Evolutionary conservation across 1,284 basidiomycete genomes (phyloP).

Genomic region (Malassezia cuniculi): DNA sequence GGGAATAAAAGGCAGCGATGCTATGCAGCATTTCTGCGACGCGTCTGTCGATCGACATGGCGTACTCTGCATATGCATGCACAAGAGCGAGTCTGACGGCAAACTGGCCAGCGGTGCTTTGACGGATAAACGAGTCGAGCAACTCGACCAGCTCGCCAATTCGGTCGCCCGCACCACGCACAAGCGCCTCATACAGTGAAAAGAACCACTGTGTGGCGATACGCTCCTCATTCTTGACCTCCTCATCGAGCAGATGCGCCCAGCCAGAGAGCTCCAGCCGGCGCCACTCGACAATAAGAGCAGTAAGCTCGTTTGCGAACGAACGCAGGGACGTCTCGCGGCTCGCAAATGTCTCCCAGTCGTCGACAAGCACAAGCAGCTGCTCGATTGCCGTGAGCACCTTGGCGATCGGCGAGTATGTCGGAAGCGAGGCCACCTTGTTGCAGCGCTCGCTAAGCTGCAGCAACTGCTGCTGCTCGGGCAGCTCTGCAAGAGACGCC

Average conservation of each 20-base stretch:
- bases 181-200: conserved; percentile 70
- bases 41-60: not conserved
- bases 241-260: conserved; percentile 60
- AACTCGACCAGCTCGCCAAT: conserved; percentile 62
- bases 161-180: conserved; percentile 50
- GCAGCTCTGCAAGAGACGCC: conserved; percentile 66
- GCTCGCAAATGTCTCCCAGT: conserved; percentile 93
- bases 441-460: conserved; percentile 69
- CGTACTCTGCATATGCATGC: conserved; percentile 51
- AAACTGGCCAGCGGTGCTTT: conserved; percentile 75
- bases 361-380: conserved; percentile 72
- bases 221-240: conserved; percentile 18
- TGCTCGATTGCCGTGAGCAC: conserved; percentile 74
- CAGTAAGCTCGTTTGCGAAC: conserved; percentile 58
- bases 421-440: conserved; percentile 55
- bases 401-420: conserved; percentile 66
- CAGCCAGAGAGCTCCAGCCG: conserved; percentile 77
- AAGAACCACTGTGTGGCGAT: conserved; percentile 80
- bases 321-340: conserved; percentile 64
- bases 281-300: conserved; percentile 77
- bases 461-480: conserved; percentile 89
- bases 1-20: conserved; percentile 57
- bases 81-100: conserved; percentile 59
- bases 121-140: conserved; percentile 65
- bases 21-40: conserved; percentile 50